Conservation (phyloP, 2,329 filamentous ascomycete species). For the Macrophomina tecta region DNA sequence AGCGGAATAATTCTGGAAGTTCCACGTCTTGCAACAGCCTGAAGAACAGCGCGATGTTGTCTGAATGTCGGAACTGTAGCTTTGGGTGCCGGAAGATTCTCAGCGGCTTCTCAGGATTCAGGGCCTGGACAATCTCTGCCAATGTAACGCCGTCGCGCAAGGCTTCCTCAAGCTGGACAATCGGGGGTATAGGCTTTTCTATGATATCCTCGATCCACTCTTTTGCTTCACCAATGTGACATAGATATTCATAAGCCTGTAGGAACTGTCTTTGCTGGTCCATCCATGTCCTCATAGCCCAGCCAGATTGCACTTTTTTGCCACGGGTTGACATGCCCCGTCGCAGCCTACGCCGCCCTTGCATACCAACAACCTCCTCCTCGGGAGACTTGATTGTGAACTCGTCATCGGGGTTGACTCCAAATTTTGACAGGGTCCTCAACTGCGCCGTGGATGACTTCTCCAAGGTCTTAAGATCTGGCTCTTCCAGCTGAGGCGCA, state of each 20-base stretch:
- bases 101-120: conserved; percentile 76
- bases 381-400: conserved; percentile 78
- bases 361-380: conserved; percentile 86
- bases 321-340: conserved; percentile 62
- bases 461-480: conserved; percentile 79
- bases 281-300: conserved; percentile 95
- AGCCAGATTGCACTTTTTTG: conserved; percentile 63
- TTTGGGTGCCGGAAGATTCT: conserved; percentile 86
- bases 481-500: conserved; percentile 42
- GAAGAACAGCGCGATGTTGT: conserved; percentile 98
- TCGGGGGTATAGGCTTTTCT: conserved; percentile 82
- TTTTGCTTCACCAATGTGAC: conserved; percentile 97
- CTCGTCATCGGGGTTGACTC: conserved; percentile 74
- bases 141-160: conserved; percentile 91
- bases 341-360: conserved; percentile 83
- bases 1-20: conserved; percentile 92
- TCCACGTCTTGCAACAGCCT: conserved; percentile 90
- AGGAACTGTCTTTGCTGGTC: conserved; percentile 96
- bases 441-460: conserved; percentile 91
- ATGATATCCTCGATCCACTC: conserved; percentile 98
- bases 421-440: conserved; percentile 77
- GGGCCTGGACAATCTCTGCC: conserved; percentile 88
- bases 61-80: conserved; percentile 92
- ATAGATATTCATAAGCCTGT: conserved; percentile 97
- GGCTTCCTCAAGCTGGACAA: conserved; percentile 91